Conservation (phyloP, 2,329 filamentous ascomycete species). For the Byssothecium circinans region DNA sequence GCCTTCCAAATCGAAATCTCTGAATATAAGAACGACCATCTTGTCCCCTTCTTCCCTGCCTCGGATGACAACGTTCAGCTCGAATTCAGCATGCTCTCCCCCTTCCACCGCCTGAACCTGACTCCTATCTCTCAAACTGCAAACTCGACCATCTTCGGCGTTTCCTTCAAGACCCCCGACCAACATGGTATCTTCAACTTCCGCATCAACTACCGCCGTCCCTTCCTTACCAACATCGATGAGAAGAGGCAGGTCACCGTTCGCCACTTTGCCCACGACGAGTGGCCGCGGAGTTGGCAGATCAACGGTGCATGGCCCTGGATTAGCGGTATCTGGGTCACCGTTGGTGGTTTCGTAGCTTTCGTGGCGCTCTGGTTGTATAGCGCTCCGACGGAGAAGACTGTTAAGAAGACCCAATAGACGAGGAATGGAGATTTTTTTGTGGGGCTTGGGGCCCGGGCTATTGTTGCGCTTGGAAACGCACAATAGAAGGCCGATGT, state of each 20-base stretch:
- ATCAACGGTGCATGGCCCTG: constrained; percentile 94
- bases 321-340: constrained; percentile 84
- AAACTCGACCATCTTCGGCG: constrained; percentile 72
- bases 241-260: constrained; percentile 96
- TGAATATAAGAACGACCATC: constrained; percentile 76
- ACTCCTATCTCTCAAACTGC: constrained; percentile 57
- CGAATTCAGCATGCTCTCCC: constrained; percentile 98
- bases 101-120: constrained; percentile 87
- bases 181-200: constrained; percentile 99
- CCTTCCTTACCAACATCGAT: constrained; percentile 84
- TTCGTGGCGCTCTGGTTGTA: constrained; percentile 92
- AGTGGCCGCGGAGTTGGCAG: constrained; percentile 87
- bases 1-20: constrained; percentile 86
- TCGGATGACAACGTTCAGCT: constrained; percentile 78
- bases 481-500: background rate
- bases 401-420: constrained; percentile 53
- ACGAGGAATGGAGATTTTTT: background rate
- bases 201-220: constrained; percentile 93
- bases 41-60: constrained; percentile 72
- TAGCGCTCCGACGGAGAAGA: constrained; percentile 61
- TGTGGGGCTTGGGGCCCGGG: background rate
- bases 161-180: constrained; percentile 81
- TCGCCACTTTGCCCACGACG: constrained; percentile 94
- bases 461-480: background rate
- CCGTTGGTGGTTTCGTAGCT: constrained; percentile 77